These are phyloP conservation scores for Colletotrichum acutatum DNA, from an alignment of 2,329 filamentous ascomycete species.

Conservation along the genomic window DNA sequence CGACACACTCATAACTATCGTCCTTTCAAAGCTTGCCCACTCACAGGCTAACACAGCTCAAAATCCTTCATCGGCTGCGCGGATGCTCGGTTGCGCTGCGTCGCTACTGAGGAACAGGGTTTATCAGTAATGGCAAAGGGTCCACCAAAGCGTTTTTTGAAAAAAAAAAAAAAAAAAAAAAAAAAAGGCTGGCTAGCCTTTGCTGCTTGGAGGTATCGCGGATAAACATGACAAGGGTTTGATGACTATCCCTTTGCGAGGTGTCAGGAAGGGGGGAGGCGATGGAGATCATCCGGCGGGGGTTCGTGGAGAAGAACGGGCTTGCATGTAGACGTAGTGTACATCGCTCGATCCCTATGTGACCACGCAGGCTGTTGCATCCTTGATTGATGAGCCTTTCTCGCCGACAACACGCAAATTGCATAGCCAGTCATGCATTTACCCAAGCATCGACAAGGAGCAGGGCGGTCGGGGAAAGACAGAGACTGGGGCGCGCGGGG, in stretches of 20 bases:
- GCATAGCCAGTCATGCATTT: conserved; percentile 5
- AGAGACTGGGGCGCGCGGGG: not conserved
- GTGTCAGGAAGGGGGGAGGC: conserved; percentile 2
- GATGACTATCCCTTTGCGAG: not conserved
- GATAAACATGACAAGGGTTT: conserved; percentile 4
- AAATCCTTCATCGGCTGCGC: conserved; percentile 15
- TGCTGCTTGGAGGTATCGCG: conserved; percentile 1
- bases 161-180: not conserved
- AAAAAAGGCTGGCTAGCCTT: not conserved
- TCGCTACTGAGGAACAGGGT: not conserved
- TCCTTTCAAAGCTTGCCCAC: not conserved
- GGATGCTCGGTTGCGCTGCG: conserved; percentile 17
- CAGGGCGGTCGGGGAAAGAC: conserved; percentile 18
- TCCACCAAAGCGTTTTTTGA: not conserved
- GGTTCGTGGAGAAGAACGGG: not conserved
- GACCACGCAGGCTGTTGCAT: not conserved
- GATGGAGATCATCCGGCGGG: conserved; percentile 8
- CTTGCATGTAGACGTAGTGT: not conserved
- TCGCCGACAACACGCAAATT: not conserved
- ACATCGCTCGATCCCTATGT: conserved; percentile 8
- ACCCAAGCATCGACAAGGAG: conserved; percentile 10
- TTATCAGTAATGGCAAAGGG: not conserved
- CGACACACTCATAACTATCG: not conserved
- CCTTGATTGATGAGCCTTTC: conserved; percentile 2
- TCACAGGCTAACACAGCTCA: not conserved